Conservation (phyloP, 1,284 basidiomycete genomes). For the Cystobasidium slooffiae region DNA sequence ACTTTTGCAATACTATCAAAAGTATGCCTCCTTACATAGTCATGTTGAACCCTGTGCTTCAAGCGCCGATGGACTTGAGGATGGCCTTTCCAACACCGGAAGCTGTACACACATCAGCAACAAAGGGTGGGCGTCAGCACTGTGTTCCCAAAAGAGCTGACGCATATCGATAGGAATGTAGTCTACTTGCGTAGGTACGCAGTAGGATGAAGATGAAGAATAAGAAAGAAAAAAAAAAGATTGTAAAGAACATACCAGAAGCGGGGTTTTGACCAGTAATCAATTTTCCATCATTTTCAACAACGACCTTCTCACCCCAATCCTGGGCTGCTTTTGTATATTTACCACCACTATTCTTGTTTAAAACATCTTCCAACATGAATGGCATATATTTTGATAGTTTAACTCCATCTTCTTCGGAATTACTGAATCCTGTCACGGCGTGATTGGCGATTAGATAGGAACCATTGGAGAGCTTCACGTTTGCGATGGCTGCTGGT, state of each 20-base stretch:
- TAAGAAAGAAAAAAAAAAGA: neutral
- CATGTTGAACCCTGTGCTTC: neutral
- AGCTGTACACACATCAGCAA: conserved; percentile 10
- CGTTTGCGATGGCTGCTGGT: conserved; percentile 30
- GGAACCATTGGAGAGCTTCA: conserved; percentile 30
- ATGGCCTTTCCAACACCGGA: conserved; percentile 33
- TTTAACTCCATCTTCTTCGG: conserved; percentile 29
- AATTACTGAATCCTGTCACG: conserved; percentile 40
- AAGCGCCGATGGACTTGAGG: conserved; percentile 29
- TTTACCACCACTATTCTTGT: conserved; percentile 38
- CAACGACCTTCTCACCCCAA: conserved; percentile 50
- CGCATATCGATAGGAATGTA: too few relatives aligned
- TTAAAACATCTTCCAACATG: conserved; percentile 32
- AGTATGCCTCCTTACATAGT: neutral
- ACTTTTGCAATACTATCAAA: neutral
- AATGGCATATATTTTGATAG: conserved; percentile 38
- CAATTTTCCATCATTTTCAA: conserved; percentile 58
- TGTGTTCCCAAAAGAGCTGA: neutral
- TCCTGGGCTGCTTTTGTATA: conserved; percentile 33
- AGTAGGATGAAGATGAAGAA: neutral
- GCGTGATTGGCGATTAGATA: conserved; percentile 23
- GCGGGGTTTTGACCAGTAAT: conserved; percentile 46
- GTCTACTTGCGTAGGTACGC: neutral
- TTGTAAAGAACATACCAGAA: conserved; percentile 16
- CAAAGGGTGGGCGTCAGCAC: neutral